Percentiles rank a stretch among this genome's conserved stretches.
Conservation (phyloP, 352 stramenopile species). For the Peronosclerospora sorghi region DNA sequence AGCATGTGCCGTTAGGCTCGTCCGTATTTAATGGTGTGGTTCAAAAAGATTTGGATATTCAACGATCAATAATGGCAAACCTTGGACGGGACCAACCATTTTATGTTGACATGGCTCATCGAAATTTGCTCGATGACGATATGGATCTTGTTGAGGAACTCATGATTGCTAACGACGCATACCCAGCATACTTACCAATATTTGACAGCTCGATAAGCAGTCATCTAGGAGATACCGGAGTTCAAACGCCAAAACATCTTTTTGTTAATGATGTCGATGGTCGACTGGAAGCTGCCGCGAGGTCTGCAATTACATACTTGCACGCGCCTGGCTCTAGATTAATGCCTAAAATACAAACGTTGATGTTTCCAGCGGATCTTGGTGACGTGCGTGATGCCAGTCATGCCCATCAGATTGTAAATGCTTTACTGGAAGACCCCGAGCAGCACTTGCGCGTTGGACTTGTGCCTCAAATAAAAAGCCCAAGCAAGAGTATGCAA, state of each 20-base stretch:
- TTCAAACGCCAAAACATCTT: constrained; percentile 25
- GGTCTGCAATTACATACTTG: constrained; percentile 41
- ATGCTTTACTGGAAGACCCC: constrained; percentile 54
- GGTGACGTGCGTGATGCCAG: constrained; percentile 35
- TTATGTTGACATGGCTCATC: constrained; percentile 56
- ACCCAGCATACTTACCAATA: constrained; percentile 57
- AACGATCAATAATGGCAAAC: constrained; percentile 63
- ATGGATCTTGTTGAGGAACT: constrained; percentile 65
- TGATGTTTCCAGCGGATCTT: constrained; percentile 52
- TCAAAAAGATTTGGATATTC: constrained; percentile 47
- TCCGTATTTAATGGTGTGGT: constrained; percentile 84
- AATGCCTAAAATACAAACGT: constrained; percentile 58
- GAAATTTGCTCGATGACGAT: constrained; percentile 37
- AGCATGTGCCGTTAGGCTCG: constrained; percentile 66
- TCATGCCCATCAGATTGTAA: constrained; percentile 48
- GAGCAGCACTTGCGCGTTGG: constrained; percentile 50
- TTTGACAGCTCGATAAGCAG: constrained; percentile 28
- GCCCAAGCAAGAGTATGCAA: constrained; percentile 2
- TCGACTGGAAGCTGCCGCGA: constrained; percentile 36
- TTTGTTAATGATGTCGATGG: constrained; percentile 54
- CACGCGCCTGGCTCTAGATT: constrained; percentile 35
- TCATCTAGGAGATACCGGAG: constrained; percentile 7
- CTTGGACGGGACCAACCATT: constrained; percentile 73
- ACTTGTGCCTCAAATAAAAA: constrained; percentile 36
- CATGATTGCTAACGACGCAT: constrained; percentile 42